Base-by-base conservation (phyloP, 2,329 filamentous ascomycete species). In the Cladobotryum protrusum region DNA sequence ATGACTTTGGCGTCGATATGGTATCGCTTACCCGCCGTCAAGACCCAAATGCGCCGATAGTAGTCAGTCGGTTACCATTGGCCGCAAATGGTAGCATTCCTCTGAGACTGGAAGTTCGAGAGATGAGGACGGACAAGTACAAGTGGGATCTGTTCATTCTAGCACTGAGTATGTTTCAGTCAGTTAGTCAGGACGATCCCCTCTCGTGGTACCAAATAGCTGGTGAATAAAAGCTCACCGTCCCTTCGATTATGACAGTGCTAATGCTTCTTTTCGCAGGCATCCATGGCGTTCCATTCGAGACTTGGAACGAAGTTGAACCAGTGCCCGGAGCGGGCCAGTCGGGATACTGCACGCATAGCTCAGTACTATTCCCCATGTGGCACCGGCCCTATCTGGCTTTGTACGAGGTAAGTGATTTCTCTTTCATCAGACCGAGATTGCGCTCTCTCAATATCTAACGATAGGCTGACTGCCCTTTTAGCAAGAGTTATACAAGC, bases 341-440 rank as follows among this genome's bases (percentile, higher is more conserved):
- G 36, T 73, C 77, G 14, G 89, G 88, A 45, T 95, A 90, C 64
- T 95, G 89, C 64, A 80, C 81, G 13, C 89, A 95, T 67, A 79
- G 76, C 19, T 87, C 86, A 1, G 81, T 85, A 37, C 71, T 93
- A 14, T 93, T 95, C 63, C 81, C 85, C 36, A 78, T 83, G 36
- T 95, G 89, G 89, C 89, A 95, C 72, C 80, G 89, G 45, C 86
- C 88, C 1, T 95, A 92, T 65, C 72, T 93, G 52, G 77, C 74
- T 29, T 64, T 82, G 45, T 79, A 79, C 50, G 79, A 82, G 72
- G 79, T 78, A 53, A 51, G 62, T 35, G 2, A 7, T 24, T 9
- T 2, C 24, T 18, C 13, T 11, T 3, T 17, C 29, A 12, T 15
- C 12, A 12, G 11, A 17, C 12, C 14, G 32, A 32, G 13, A 20